These are phyloP conservation scores for Jimgerdemannia flammicorona DNA, from an alignment of 192 early-diverging fungal species.

Conservation along the genomic window DNA sequence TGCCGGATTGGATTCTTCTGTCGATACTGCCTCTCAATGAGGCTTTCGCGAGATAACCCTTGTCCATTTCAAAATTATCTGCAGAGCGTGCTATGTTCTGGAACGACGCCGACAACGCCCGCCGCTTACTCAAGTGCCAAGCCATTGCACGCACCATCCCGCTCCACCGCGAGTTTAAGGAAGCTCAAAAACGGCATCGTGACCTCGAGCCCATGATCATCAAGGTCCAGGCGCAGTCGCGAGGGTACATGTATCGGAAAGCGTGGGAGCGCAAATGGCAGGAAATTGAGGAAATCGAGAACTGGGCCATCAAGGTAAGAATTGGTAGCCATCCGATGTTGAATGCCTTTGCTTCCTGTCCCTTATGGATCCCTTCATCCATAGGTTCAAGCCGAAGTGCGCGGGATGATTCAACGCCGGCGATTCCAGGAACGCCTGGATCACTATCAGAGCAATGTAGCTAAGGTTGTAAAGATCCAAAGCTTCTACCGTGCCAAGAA, in stretches of 20 bases:
- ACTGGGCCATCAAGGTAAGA: neutral
- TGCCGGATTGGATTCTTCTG: no score
- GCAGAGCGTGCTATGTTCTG: neutral
- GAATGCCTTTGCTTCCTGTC: neutral
- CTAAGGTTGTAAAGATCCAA: constrained; percentile 82
- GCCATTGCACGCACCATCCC: constrained; percentile 51
- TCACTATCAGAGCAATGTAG: constrained; percentile 60
- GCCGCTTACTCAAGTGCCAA: constrained; percentile 33
- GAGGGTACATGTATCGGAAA: constrained; percentile 36
- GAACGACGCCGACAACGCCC: neutral
- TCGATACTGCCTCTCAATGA: no score
- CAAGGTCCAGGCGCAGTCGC: constrained; percentile 12
- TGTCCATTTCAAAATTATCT: neutral
- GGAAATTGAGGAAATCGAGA: neutral
- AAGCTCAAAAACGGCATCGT: constrained; percentile 46
- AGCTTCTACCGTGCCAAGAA: constrained; percentile 61
- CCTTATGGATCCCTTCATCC: neutral
- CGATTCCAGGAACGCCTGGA: constrained; percentile 52
- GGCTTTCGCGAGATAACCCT: neutral
- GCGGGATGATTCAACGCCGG: constrained; percentile 59
- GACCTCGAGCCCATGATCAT: constrained; percentile 38
- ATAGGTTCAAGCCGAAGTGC: constrained; percentile 57
- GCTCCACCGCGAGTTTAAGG: constrained; percentile 44
- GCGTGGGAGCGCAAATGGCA: neutral
- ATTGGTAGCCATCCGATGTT: neutral